Conservation (phyloP, 2,329 filamentous ascomycete genomes). For the Didymella segeticola region DNA sequence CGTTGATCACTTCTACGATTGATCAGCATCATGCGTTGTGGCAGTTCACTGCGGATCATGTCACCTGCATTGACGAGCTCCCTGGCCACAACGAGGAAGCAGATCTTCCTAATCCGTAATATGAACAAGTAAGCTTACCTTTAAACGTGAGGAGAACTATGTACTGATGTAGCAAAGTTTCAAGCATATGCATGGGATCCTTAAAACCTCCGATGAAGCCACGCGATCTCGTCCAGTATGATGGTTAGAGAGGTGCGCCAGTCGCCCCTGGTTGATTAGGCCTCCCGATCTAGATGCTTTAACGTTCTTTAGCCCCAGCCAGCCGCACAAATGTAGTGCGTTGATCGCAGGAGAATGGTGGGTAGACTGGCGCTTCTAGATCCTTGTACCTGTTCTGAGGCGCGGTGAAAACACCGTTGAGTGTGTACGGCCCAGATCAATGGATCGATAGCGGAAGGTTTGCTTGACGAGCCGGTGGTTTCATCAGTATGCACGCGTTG, state of each 20-base stretch:
- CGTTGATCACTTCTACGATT: background rate
- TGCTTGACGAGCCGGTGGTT: conserved; percentile 4
- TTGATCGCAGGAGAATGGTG: background rate
- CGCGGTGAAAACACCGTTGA: background rate
- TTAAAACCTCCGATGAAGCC: background rate
- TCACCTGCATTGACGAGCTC: background rate
- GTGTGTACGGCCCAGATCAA: background rate
- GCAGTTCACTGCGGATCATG: background rate
- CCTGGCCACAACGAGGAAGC: background rate
- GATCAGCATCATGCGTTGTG: background rate
- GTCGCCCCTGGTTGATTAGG: background rate
- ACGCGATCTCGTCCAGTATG: background rate
- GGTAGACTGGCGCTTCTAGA: conserved; percentile 4
- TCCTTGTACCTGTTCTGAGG: conserved; percentile 1
- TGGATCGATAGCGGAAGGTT: conserved; percentile 9
- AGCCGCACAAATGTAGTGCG: background rate
- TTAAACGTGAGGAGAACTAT: background rate
- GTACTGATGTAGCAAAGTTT: conserved; percentile 3
- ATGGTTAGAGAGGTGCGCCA: background rate
- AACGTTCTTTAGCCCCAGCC: background rate
- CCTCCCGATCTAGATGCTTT: background rate
- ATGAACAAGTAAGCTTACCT: background rate
- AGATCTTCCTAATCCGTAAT: background rate
- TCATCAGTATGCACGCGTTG: conserved; percentile 6
- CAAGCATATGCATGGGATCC: background rate